phyloP scores from a whole-genome alignment of 805 yeast genomes.

The Clavispora santaluciae region DNA sequence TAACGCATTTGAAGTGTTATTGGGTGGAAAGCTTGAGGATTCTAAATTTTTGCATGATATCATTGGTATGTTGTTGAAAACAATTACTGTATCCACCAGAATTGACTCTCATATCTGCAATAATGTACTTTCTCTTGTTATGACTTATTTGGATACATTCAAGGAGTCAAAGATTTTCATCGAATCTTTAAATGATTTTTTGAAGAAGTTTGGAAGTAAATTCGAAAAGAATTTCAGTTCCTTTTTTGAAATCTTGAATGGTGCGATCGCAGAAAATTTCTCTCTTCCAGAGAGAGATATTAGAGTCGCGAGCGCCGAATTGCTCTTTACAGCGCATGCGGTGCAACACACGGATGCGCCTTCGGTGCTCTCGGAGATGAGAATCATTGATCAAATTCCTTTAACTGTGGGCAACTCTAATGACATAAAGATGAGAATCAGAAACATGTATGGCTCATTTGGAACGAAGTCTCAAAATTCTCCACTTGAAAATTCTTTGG shows the following conservation, averaged over 20 bases:
- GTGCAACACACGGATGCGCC: conserved; percentile 25
- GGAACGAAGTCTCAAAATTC: conserved; percentile 20
- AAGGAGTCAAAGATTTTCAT: conserved; percentile 35
- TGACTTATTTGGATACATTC: conserved; percentile 18
- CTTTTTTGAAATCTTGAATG: conserved; percentile 9
- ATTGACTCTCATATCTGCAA: neutral
- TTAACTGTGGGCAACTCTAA: conserved; percentile 64
- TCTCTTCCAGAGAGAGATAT: conserved; percentile 45
- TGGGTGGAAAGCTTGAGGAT: conserved; percentile 5
- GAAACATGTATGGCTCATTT: conserved; percentile 23
- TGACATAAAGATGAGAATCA: conserved; percentile 64
- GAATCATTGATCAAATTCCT: conserved; percentile 64
- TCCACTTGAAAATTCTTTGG: conserved; percentile 13
- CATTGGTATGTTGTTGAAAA: conserved; percentile 34
- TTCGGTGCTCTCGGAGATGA: conserved; percentile 38
- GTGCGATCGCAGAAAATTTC: conserved; percentile 28
- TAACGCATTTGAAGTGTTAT: conserved; percentile 11
- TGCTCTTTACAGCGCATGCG: conserved; percentile 32
- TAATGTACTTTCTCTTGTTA: neutral
- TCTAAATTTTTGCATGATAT: conserved; percentile 36
- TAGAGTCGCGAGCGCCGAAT: conserved; percentile 49
- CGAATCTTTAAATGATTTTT: conserved; percentile 26
- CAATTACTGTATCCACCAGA: neutral
- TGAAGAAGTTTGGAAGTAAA: conserved; percentile 10
- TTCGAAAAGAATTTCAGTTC: conserved; percentile 1